Evolutionary conservation across 1,284 basidiomycete species (phyloP).

Genomic region (Malassezia pachydermatis): DNA sequence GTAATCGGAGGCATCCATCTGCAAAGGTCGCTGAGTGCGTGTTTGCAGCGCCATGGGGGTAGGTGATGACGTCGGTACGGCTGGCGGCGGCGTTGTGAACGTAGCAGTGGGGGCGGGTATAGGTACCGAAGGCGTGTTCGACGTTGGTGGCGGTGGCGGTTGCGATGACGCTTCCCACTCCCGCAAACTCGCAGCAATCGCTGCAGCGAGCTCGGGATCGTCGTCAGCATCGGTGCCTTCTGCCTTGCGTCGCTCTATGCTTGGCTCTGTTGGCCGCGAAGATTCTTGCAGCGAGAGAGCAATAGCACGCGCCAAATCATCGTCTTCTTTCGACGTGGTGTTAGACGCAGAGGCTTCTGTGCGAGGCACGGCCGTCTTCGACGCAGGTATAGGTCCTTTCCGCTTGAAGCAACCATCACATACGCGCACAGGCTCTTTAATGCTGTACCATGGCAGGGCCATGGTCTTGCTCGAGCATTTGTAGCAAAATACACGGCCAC

Average conservation of each 20-base stretch:
- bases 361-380: neutral
- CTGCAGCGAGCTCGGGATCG: slow-evolving; percentile 81
- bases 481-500: slow-evolving; percentile 92
- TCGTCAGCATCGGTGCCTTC: slow-evolving; percentile 62
- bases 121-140: too few relatives aligned
- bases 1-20: slow-evolving; percentile 35
- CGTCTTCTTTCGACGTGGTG: slow-evolving; percentile 55
- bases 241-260: slow-evolving; percentile 56
- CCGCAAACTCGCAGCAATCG: slow-evolving; percentile 84
- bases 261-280: slow-evolving; percentile 38
- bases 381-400: slow-evolving; percentile 16
- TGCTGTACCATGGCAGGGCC: slow-evolving; percentile 84
- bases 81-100: neutral
- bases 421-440: slow-evolving; percentile 82
- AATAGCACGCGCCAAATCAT: slow-evolving; percentile 85
- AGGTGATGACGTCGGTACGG: too few relatives aligned
- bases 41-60: neutral
- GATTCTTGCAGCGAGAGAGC: slow-evolving; percentile 64
- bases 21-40: slow-evolving; percentile 16
- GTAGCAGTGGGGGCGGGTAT: neutral
- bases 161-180: slow-evolving; percentile 52
- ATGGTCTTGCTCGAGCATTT: slow-evolving; percentile 77
- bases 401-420: slow-evolving; percentile 67
- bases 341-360: slow-evolving; percentile 13
- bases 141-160: neutral